These are phyloP conservation scores for Rutstroemia sydowiana DNA, from an alignment of 2,329 filamentous ascomycete genomes.

Conservation along the genomic window DNA sequence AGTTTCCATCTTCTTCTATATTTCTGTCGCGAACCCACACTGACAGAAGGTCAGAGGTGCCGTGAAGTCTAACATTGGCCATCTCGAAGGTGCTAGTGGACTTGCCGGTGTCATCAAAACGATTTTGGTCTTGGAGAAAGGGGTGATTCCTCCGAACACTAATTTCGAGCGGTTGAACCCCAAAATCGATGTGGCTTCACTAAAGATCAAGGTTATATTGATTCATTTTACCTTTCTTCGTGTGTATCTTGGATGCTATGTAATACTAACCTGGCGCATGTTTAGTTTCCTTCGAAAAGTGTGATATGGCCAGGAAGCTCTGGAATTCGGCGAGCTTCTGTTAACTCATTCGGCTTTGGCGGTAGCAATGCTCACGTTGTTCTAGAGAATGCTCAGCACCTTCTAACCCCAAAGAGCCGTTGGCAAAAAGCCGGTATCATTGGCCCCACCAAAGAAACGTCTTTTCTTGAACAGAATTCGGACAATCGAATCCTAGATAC, in stretches of 20 bases:
- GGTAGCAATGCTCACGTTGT: constrained; percentile 19
- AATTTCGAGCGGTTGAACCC: constrained; percentile 31
- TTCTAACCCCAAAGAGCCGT: background rate
- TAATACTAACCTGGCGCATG: background rate
- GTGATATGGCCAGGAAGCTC: background rate
- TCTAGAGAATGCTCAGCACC: constrained; percentile 9
- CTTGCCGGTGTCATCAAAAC: constrained; percentile 27
- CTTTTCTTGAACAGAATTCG: too few species aligned
- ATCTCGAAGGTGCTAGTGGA: constrained; percentile 24
- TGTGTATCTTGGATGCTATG: constrained; percentile 10
- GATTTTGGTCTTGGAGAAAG: constrained; percentile 22
- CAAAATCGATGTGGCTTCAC: constrained; percentile 18
- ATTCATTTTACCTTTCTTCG: too few species aligned
- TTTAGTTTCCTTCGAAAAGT: constrained; percentile 23
- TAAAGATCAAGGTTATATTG: constrained; percentile 1
- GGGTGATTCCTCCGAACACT: constrained; percentile 23
- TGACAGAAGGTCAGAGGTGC: constrained; percentile 13
- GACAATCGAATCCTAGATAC: too few species aligned
- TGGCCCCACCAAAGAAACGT: too few species aligned
- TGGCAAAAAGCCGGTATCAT: too few species aligned
- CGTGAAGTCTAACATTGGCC: constrained; percentile 25
- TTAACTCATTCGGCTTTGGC: constrained; percentile 25
- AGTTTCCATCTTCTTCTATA: background rate
- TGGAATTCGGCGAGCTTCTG: constrained; percentile 10
- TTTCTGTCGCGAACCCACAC: background rate